Conservation (phyloP, 129 eudicot genomes). For the Dittrichia graveolens region DNA sequence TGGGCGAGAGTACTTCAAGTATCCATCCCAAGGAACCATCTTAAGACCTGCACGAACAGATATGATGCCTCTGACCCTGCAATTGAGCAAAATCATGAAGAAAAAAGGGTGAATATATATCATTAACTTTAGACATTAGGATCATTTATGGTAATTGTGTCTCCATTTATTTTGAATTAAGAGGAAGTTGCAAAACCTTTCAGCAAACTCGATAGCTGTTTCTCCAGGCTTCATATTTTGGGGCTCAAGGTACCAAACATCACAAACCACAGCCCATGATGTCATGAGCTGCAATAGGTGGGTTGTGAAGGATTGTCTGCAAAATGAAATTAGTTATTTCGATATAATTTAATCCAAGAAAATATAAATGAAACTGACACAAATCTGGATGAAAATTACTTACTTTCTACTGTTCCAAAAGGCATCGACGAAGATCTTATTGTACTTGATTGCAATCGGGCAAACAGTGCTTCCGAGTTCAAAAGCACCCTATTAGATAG, state of each 20-base stretch:
- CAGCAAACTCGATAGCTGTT: constrained; percentile 95
- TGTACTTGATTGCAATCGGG: constrained; percentile 94
- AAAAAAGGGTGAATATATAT: neutral
- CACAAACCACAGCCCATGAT: constrained; percentile 99
- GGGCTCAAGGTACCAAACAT: constrained; percentile 99
- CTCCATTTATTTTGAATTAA: neutral
- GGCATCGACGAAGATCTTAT: constrained; percentile 97
- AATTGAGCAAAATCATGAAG: neutral
- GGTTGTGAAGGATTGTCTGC: constrained; percentile 95
- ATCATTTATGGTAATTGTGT: constrained; percentile 2
- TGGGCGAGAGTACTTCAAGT: constrained; percentile 96
- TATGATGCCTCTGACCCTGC: constrained; percentile 91
- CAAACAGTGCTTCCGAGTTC: constrained; percentile 96
- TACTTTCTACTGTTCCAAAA: constrained; percentile 98
- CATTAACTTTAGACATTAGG: neutral
- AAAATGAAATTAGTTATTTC: constrained; percentile 1
- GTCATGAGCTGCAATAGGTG: constrained; percentile 98
- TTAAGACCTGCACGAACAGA: constrained; percentile 90
- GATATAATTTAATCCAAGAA: neutral
- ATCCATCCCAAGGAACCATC: constrained; percentile 99
- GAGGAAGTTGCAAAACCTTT: constrained; percentile 52
- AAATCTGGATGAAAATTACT: constrained; percentile 31
- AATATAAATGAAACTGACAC: neutral
- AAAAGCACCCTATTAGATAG: constrained; percentile 78
- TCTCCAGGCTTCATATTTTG: constrained; percentile 93